phyloP scores from a whole-genome alignment of 768 basidiomycete species.

The Calocybe cyanea region DNA sequence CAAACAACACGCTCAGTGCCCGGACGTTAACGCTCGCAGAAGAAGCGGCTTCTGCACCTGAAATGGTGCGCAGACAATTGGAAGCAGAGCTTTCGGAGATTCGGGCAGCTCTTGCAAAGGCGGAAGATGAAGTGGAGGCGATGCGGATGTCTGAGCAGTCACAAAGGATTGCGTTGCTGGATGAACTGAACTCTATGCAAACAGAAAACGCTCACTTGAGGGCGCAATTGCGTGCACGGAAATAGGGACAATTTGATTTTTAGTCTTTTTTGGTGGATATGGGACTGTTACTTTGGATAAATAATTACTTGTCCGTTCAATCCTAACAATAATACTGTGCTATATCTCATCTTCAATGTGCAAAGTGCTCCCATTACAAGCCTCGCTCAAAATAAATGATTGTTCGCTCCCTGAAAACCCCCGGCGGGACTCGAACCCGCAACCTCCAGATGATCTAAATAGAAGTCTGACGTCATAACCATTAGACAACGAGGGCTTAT shows the following conservation, averaged over 20 bases:
- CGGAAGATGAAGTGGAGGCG: constrained; percentile 64
- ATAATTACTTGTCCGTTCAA: too few relatives aligned
- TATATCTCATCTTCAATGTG: constrained; percentile 12
- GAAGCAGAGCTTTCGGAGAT: constrained; percentile 61
- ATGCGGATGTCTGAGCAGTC: constrained; percentile 71
- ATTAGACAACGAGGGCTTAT: constrained; percentile 82
- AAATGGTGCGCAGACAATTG: constrained; percentile 58
- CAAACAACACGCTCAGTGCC: constrained; percentile 74
- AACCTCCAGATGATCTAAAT: constrained; percentile 66
- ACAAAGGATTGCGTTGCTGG: constrained; percentile 80
- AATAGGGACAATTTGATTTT: constrained; percentile 27
- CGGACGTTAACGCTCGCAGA: constrained; percentile 67
- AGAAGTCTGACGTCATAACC: constrained; percentile 92
- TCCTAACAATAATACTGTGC: too few relatives aligned
- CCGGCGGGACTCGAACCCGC: constrained; percentile 85
- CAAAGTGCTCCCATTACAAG: too few relatives aligned
- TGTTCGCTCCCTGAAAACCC: constrained; percentile 40
- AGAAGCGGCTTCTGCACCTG: constrained; percentile 56
- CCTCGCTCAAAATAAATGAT: too few relatives aligned
- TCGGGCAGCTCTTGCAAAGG: constrained; percentile 56
- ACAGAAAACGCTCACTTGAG: constrained; percentile 71
- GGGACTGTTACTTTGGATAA: neutral
- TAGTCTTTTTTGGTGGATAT: neutral
- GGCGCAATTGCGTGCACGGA: constrained; percentile 63
- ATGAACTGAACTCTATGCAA: constrained; percentile 83